Percentiles rank a stretch among this genome's conserved stretches.
Evolutionary conservation across 73 alveolate species (phyloP).

Genomic region (Paramecium octaurelia): DNA sequence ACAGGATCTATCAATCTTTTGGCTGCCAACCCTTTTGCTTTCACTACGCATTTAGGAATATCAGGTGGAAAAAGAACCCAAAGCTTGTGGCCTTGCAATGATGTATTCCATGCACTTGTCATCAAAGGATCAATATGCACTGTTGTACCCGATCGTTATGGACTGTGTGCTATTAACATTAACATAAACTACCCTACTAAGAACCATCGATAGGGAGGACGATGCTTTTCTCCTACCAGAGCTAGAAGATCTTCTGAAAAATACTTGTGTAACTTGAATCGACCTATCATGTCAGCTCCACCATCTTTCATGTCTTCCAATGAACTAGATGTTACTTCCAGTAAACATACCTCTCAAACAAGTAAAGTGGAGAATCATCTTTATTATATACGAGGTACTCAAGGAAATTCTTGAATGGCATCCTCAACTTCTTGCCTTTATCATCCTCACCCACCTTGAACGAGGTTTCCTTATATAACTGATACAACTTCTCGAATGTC

Average conservation of each 20-base stretch:
- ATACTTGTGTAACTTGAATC: constrained; percentile 72
- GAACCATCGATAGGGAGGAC: constrained; percentile 91
- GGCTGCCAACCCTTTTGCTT: constrained; percentile 65
- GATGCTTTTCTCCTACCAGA: constrained; percentile 63
- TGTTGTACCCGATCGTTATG: constrained; percentile 84
- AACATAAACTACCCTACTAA: constrained; percentile 67
- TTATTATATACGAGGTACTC: constrained; percentile 74
- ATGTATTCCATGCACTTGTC: constrained; percentile 88
- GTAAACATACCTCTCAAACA: constrained; percentile 67
- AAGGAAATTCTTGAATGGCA: constrained; percentile 69
- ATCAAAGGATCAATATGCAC: constrained; percentile 79
- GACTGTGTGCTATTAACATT: constrained; percentile 37
- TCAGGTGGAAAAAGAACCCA: constrained; percentile 83
- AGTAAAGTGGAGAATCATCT: constrained; percentile 82
- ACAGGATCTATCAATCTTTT: constrained; percentile 65
- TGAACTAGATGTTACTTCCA: not conserved
- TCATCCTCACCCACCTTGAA: constrained; percentile 85
- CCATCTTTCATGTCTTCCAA: constrained; percentile 74
- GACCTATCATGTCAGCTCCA: constrained; percentile 62
- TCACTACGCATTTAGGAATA: constrained; percentile 58
- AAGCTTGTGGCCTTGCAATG: constrained; percentile 74
- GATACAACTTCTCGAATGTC: constrained; percentile 62
- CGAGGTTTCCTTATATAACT: constrained; percentile 61
- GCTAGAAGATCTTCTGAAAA: constrained; percentile 68
- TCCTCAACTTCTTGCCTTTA: constrained; percentile 78